phyloP scores from a whole-genome alignment of 163 green algal species.

The Chlorella variabilis region DNA sequence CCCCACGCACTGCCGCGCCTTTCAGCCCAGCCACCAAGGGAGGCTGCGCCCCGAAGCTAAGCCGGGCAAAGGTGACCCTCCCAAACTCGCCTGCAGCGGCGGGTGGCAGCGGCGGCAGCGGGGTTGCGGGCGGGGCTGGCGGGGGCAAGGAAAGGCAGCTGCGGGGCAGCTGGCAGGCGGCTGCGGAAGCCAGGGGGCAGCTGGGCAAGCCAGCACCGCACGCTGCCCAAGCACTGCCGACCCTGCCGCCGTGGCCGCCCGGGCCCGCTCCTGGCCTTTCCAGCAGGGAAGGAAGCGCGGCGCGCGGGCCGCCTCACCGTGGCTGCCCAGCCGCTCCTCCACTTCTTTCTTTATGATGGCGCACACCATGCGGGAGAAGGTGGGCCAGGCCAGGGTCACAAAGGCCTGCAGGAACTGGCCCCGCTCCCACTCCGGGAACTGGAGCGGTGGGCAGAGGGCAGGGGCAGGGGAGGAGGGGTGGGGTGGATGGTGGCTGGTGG shows the following conservation, averaged over 20 bases:
- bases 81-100: conserved; percentile 50
- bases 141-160: too few relatives aligned
- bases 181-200: too few relatives aligned
- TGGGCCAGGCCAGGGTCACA: conserved; percentile 29
- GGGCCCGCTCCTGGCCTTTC: too few relatives aligned
- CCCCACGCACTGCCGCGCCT: conserved; percentile 25
- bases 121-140: too few relatives aligned
- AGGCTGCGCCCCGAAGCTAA: conserved; percentile 37
- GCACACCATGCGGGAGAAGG: conserved; percentile 28
- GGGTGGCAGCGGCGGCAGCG: too few relatives aligned
- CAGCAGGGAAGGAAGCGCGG: too few relatives aligned
- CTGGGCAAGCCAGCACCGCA: too few relatives aligned
- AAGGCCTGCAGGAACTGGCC: conserved; percentile 25
- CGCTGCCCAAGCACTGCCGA: too few relatives aligned
- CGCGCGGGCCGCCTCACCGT: too few relatives aligned
- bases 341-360: conserved; percentile 37
- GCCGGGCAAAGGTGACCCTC: conserved; percentile 21
- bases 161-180: too few relatives aligned
- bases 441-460: neutral
- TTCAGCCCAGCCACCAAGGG: conserved; percentile 33
- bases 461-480: neutral
- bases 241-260: too few relatives aligned
- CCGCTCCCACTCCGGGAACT: conserved; percentile 26
- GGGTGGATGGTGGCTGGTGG: too few relatives aligned
- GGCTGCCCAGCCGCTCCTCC: conserved; percentile 33